Evolutionary conservation across 306 rosid genomes (phyloP).

Genomic region (Trifolium fragiferum): DNA sequence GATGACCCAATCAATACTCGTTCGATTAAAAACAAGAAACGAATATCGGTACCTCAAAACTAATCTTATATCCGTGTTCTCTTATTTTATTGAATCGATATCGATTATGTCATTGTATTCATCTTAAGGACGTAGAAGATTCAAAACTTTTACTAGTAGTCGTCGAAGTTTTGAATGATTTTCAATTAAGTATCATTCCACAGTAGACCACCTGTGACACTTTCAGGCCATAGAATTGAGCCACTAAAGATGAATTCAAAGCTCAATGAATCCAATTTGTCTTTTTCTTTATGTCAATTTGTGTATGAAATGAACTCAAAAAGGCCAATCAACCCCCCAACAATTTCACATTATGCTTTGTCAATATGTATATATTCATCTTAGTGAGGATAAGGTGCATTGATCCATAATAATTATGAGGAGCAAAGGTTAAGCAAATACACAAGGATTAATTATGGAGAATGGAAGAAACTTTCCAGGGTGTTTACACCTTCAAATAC

Average conservation of each 20-base stretch:
- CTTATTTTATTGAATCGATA: not conserved
- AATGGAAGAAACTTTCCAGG: not conserved
- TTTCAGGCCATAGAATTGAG: not conserved
- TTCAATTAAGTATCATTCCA: no score
- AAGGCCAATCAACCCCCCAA: constrained; percentile 1
- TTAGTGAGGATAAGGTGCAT: not conserved
- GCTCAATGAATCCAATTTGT: constrained; percentile 38
- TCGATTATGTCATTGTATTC: no score
- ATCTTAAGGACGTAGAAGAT: no score
- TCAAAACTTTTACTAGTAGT: not conserved
- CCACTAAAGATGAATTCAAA: constrained; percentile 40
- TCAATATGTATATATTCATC: not conserved
- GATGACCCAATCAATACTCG: not conserved
- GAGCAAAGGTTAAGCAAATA: no score
- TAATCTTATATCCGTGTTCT: not conserved
- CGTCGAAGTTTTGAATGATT: not conserved
- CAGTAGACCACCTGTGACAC: not conserved
- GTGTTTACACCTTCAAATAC: not conserved
- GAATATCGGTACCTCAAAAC: not conserved
- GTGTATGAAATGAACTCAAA: constrained; percentile 11
- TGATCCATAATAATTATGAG: not conserved
- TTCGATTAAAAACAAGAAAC: no score
- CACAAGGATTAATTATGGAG: no score
- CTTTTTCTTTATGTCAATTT: constrained; percentile 36
- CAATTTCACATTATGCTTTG: no score